Percentiles rank a stretch among this genome's conserved stretches.
phyloP scores from a whole-genome alignment of 805 yeast genomes.

The Starmerella powellii region DNA sequence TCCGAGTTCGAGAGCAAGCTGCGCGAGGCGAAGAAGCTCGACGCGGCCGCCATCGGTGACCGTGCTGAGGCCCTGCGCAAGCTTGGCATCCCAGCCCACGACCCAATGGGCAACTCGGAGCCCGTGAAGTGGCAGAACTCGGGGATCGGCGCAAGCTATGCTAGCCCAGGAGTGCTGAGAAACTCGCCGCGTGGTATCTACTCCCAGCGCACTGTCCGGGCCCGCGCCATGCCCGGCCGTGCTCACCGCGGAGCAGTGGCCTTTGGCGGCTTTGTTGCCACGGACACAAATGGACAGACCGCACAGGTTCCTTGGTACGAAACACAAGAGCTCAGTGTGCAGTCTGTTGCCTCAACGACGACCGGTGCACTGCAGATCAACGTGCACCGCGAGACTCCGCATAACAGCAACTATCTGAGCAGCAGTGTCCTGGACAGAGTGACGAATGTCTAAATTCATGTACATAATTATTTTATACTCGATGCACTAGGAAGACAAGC shows the following conservation, averaged over 20 bases:
- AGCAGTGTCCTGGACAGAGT: not conserved
- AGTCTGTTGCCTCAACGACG: conserved; percentile 7
- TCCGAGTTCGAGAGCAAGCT: conserved; percentile 15
- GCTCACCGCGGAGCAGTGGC: conserved; percentile 15
- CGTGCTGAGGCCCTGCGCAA: not conserved
- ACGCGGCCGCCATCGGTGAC: not conserved
- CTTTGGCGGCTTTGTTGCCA: conserved; percentile 27
- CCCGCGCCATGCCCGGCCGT: conserved; percentile 21
- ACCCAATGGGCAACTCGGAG: conserved; percentile 1
- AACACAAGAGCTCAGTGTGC: conserved; percentile 6
- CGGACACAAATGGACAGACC: conserved; percentile 3
- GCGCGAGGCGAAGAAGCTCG: conserved; percentile 6
- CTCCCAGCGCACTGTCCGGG: conserved; percentile 20
- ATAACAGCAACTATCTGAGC: not conserved
- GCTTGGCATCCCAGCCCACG: conserved; percentile 4
- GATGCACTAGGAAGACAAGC: too few relatives aligned
- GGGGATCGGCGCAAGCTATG: conserved; percentile 27
- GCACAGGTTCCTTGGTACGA: conserved; percentile 6
- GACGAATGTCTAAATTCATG: conserved; percentile 4
- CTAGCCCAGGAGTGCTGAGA: conserved; percentile 24
- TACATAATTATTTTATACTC: conserved; percentile 4
- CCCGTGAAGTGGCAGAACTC: conserved; percentile 11
- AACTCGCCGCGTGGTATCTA: conserved; percentile 27
- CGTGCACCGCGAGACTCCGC: conserved; percentile 7
- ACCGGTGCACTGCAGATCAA: conserved; percentile 11